Conservation (phyloP, 2,329 filamentous ascomycete species). For the Samsoniella hepiali region DNA sequence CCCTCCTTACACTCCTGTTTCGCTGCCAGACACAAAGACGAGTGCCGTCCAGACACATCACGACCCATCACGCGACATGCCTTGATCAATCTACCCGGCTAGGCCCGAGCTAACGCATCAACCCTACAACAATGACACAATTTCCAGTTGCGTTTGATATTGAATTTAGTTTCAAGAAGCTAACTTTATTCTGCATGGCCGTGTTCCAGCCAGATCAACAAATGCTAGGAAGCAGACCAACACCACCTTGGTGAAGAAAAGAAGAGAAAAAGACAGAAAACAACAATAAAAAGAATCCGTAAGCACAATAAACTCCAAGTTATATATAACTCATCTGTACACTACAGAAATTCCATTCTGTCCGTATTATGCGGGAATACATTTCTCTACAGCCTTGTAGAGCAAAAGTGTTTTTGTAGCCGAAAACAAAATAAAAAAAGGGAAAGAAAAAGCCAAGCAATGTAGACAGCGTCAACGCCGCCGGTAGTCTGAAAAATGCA, state of each 20-base stretch:
- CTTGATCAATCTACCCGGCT: not conserved
- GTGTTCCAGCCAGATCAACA: not conserved
- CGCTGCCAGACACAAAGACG: not conserved
- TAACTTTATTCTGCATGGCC: not conserved
- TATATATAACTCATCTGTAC: not conserved
- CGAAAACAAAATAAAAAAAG: not conserved
- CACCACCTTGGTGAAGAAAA: not conserved
- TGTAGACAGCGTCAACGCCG: not conserved
- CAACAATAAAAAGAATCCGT: not conserved
- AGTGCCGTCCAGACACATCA: slow-evolving; percentile 4
- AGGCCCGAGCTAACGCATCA: not conserved
- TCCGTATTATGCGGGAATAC: slow-evolving; percentile 8
- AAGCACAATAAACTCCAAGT: not conserved
- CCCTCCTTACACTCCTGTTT: slow-evolving; percentile 7
- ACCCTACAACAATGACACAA: not conserved
- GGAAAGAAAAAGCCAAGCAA: not conserved
- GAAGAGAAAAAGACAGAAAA: not conserved
- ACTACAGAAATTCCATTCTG: slow-evolving; percentile 5
- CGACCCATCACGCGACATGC: not conserved
- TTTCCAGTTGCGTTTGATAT: not conserved
- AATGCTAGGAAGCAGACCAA: not conserved
- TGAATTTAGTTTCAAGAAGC: not conserved
- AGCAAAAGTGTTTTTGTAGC: not conserved
- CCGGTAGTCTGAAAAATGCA: not conserved
- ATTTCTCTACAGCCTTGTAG: not conserved